Conservation (phyloP, 768 basidiomycete genomes). For the Naganishia antarctica region DNA sequence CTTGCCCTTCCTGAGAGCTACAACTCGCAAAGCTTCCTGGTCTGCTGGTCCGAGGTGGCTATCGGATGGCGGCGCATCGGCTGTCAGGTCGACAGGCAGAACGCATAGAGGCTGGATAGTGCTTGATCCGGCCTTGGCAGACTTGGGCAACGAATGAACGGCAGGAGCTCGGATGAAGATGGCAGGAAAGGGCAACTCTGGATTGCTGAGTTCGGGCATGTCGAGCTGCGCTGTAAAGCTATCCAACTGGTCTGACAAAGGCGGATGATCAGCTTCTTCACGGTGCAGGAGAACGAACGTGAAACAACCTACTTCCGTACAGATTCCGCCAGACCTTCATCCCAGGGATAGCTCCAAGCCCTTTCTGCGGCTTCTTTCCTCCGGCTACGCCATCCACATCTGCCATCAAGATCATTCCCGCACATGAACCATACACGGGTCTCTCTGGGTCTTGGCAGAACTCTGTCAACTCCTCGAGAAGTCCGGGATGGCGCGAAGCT, state of each 20-base stretch:
- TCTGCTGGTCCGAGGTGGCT: slow-evolving; percentile 51
- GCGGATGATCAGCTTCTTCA: background rate
- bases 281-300: background rate
- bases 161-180: slow-evolving; percentile 89
- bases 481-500: slow-evolving; percentile 66
- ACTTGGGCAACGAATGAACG: slow-evolving; percentile 43
- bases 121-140: slow-evolving; percentile 50
- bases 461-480: slow-evolving; percentile 70
- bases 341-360: slow-evolving; percentile 67
- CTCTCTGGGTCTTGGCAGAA: slow-evolving; percentile 60
- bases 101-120: slow-evolving; percentile 70
- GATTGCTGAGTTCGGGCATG: slow-evolving; percentile 61
- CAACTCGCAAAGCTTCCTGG: slow-evolving; percentile 58
- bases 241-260: slow-evolving; percentile 60
- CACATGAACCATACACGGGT: slow-evolving; percentile 92
- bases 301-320: slow-evolving; percentile 70
- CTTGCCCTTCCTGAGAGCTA: slow-evolving; percentile 76
- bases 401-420: slow-evolving; percentile 84
- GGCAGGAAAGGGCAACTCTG: slow-evolving; percentile 65
- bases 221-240: slow-evolving; percentile 78
- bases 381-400: slow-evolving; percentile 60
- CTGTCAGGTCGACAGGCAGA: slow-evolving; percentile 58
- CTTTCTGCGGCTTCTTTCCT: slow-evolving; percentile 60
- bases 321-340: slow-evolving; percentile 80
- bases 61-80: slow-evolving; percentile 44